Evolutionary conservation across 257 asterid genomes (phyloP).

Genomic region (Anisodus acutangulus): DNA sequence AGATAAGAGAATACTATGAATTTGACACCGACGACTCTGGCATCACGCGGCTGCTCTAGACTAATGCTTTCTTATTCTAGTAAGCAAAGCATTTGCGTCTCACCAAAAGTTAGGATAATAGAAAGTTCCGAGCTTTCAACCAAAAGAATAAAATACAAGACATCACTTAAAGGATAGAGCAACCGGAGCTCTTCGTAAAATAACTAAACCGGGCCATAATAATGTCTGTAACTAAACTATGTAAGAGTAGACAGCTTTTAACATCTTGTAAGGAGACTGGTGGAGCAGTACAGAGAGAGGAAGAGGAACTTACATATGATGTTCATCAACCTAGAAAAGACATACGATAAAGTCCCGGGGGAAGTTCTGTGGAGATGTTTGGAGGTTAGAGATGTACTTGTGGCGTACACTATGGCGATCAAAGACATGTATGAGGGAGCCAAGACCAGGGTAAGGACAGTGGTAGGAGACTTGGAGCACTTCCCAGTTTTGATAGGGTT

Average conservation of each 20-base stretch:
- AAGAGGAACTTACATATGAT: no score
- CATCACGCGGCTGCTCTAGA: not conserved
- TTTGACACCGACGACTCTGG: not conserved
- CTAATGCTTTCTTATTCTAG: not conserved
- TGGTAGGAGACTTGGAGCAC: no score
- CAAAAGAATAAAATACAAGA: not conserved
- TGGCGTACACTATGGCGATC: no score
- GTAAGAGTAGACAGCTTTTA: not conserved
- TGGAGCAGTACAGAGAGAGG: no score
- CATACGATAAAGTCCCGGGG: no score
- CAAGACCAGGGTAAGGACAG: no score
- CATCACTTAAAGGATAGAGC: not conserved
- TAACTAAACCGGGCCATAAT: not conserved
- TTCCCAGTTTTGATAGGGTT: no score
- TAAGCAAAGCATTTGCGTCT: not conserved
- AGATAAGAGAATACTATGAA: not conserved
- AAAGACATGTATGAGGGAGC: no score
- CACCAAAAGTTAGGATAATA: not conserved
- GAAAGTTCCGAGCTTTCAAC: not conserved
- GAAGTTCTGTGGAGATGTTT: no score
- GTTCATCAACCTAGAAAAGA: no score
- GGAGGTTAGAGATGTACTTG: no score
- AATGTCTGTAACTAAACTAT: not conserved
- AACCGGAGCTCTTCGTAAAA: not conserved
- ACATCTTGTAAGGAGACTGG: no score